Conservation (phyloP, 2,329 filamentous ascomycete genomes). For the Bipolaris victoriae region DNA sequence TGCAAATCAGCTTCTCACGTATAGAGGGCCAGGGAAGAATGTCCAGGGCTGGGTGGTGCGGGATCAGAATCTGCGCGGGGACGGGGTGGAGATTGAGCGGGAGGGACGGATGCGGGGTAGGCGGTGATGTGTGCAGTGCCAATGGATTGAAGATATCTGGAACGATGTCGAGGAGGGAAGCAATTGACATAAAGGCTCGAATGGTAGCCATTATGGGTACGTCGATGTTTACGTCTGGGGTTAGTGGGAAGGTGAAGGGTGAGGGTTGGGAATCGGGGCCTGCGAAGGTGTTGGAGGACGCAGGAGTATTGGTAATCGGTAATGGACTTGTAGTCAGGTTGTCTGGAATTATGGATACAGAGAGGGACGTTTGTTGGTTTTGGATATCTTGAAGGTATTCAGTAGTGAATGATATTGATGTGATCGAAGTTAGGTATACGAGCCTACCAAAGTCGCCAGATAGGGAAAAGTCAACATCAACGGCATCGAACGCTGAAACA, state of each 20-base stretch:
- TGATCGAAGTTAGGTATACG: background rate
- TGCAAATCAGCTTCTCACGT: constrained; percentile 1
- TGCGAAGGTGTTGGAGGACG: background rate
- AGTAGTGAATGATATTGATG: background rate
- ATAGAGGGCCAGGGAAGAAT: background rate
- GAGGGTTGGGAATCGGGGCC: background rate
- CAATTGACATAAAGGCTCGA: background rate
- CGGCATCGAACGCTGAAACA: background rate
- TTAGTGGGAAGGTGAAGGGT: constrained; percentile 4
- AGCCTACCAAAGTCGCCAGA: background rate
- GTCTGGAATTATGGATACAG: background rate
- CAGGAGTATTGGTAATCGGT: background rate
- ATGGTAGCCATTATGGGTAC: background rate
- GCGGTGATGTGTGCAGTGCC: background rate
- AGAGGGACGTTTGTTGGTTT: background rate
- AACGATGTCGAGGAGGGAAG: background rate
- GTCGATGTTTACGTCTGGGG: background rate
- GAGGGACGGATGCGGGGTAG: background rate
- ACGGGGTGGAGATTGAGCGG: background rate
- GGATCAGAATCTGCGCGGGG: background rate
- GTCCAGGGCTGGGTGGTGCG: constrained; percentile 4
- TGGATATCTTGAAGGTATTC: background rate
- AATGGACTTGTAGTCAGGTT: background rate
- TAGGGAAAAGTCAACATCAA: background rate
- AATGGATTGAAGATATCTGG: background rate